Base-by-base conservation (phyloP, 2,329 filamentous ascomycete species). In the Talaromyces pinophilus region DNA sequence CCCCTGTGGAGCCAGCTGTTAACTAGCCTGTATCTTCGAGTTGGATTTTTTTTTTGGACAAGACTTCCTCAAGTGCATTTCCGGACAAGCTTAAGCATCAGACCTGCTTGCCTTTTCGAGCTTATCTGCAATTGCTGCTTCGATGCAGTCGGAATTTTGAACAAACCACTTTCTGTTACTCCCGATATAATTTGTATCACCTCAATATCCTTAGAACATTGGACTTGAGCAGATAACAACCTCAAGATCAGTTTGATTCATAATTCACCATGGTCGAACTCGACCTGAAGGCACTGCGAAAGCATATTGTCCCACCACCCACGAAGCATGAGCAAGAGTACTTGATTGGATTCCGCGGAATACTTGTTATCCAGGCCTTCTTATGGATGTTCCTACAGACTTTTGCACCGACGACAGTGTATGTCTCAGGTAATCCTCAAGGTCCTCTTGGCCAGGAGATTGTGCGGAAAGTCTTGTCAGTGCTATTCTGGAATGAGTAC, bases 401-500 rank as follows among this genome's bases (percentile, higher is more conserved):
- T 1, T 83, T 83, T 69, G 75, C 81, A 19, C 82, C 82, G 15
- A 73, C 76, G 8, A 72, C 81, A 10, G 80, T 81, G 4, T 73
- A 72, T 33, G 75, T 74, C 59, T 77, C 76, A 2, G 76, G 78
- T 60, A 68, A 72, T 10, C 61, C 73, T n/a, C 79, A 44, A 6
- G 65, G 80, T 0, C 77, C 78, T 2, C 62, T 70, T 13, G 81
- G 80, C 65, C 79, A 82, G 70, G 70, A 73, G 17, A 70, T 81
- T 33, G 70, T 84, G 35, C 78, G 81, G 59, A 81, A 83, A 65
- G 76, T 79, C 1, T 73, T 84, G 48, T 80, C 79, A 0, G 78
- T 82, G 15, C 71, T 83, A 3, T 77, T 82, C 66, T 82, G 80
- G 79, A 82, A 83, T 67, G 74, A 79, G 40, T 76, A 77, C 38